Conservation (phyloP, 768 basidiomycete species). For the Podaxis sp. region DNA sequence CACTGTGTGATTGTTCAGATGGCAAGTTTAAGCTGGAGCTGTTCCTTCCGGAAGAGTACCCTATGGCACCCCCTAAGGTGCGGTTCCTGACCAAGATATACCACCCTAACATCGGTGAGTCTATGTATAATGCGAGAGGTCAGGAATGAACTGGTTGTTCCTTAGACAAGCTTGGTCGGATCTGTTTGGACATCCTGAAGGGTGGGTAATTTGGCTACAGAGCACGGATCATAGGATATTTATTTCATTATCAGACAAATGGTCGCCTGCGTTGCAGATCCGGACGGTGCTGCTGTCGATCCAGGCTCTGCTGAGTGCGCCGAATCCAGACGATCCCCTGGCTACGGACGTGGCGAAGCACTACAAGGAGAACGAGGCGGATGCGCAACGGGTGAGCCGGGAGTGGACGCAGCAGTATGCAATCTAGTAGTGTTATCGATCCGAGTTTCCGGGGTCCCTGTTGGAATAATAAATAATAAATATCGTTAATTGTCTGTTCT, state of each 20-base stretch:
- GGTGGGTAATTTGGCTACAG: conserved; percentile 41
- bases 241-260: conserved; percentile 69
- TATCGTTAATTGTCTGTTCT: conserved; percentile 1
- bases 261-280: conserved; percentile 98
- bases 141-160: conserved; percentile 6
- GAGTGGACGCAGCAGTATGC: conserved; percentile 97
- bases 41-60: conserved; percentile 98
- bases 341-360: conserved; percentile 96
- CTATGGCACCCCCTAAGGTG: conserved; percentile 99
- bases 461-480: conserved; percentile 9
- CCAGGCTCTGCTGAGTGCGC: conserved; percentile 94
- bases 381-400: conserved; percentile 86
- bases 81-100: conserved; percentile 98
- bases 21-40: conserved; percentile 95
- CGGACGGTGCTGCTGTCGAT: conserved; percentile 95
- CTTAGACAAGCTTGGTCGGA: conserved; percentile 95
- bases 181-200: conserved; percentile 98
- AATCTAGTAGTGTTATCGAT: conserved; percentile 14
- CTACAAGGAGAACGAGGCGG: conserved; percentile 96
- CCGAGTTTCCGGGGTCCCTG: conserved; percentile 12
- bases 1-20: conserved; percentile 43
- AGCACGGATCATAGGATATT: background rate
- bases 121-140: background rate
- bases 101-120: conserved; percentile 97
- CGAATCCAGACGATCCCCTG: conserved; percentile 95